Percentiles rank a stretch among this genome's conserved stretches.
These are phyloP conservation scores for Magnusiomyces suaveolens DNA, from an alignment of 1,139 yeast species.

Conservation along the genomic window DNA sequence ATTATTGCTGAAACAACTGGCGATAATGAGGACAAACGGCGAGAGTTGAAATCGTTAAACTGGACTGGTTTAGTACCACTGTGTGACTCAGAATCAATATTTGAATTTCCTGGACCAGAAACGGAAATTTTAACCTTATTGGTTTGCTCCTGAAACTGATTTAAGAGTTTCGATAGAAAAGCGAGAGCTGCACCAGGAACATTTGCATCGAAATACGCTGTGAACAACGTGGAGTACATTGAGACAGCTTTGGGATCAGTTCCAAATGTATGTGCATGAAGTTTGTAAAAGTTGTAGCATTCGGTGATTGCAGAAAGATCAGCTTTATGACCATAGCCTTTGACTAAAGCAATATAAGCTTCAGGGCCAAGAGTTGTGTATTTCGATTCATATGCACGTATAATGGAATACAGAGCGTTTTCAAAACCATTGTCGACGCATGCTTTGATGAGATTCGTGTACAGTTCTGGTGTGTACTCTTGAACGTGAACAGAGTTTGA, in stretches of 20 bases:
- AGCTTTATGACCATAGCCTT: constrained; percentile 17
- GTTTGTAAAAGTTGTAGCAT: constrained; percentile 12
- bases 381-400: constrained; percentile 10
- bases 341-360: constrained; percentile 14
- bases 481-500: constrained; percentile 22
- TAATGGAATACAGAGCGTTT: constrained; percentile 11
- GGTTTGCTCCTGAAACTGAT: not conserved
- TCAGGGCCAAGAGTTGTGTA: constrained; percentile 11
- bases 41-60: not conserved
- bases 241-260: constrained; percentile 14
- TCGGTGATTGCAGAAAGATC: constrained; percentile 17
- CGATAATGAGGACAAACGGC: constrained; percentile 6
- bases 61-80: not conserved
- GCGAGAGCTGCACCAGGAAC: constrained; percentile 24
- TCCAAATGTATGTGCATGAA: not conserved
- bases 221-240: constrained; percentile 27
- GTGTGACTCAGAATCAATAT: constrained; percentile 11
- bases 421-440: constrained; percentile 15
- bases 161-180: constrained; percentile 15
- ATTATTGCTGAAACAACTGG: constrained; percentile 20
- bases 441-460: constrained; percentile 17
- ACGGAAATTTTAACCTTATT: not conserved
- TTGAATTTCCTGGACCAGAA: constrained; percentile 14
- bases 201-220: constrained; percentile 26
- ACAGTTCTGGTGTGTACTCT: constrained; percentile 17